Base-by-base conservation (phyloP, 768 basidiomycete species). In the Suillus bovinus region DNA sequence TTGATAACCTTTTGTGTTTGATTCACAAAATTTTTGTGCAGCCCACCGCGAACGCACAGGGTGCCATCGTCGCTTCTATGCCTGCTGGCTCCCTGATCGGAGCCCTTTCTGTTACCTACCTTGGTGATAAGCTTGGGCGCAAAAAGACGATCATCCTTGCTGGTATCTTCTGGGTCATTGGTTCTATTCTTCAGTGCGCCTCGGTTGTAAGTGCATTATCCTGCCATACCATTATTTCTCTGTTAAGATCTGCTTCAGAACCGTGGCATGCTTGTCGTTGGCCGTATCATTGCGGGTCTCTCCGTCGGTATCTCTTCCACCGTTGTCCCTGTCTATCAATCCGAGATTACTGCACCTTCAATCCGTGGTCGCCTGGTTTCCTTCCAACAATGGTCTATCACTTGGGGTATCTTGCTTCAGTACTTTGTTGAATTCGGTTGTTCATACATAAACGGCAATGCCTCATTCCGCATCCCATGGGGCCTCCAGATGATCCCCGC, bases 391-490 rank as follows among this genome's bases (percentile, higher is more conserved):
- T 91, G 89, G 84, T 83, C 87, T 3, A 90, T 89, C 69, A 89
- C 89, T 0, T 90, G 90, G 87, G 88, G 88, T 75, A 90, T 90
- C 69, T 77, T 89, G 66, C 73, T 91, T 49, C 89, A 90, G 64
- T 86, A 91, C 76, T 90, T 90, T 72, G 81, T 90, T 64, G 84
- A 89, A 66, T 89, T 90, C 63, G 89, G 88, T 10, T 88, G 86
- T 71, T 90, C 88, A 1, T 74, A 76, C 71, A 88, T 91, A 71
- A 74, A 86, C 22, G 87, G 89, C 36, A 79, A 72, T 14, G 88
- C 88, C 0, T 89, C 89, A 0, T 92, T 91, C 82, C 86, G 90
- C 29, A 87, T 92, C 66, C 90, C 90, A 11, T 90, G 89, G 89
- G 87, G 87, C 61, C 75, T 92, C 31, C 91, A 92, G 71, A 82